phyloP scores from a whole-genome alignment of 768 basidiomycete genomes.

The Hypsizygus marmoreus region DNA sequence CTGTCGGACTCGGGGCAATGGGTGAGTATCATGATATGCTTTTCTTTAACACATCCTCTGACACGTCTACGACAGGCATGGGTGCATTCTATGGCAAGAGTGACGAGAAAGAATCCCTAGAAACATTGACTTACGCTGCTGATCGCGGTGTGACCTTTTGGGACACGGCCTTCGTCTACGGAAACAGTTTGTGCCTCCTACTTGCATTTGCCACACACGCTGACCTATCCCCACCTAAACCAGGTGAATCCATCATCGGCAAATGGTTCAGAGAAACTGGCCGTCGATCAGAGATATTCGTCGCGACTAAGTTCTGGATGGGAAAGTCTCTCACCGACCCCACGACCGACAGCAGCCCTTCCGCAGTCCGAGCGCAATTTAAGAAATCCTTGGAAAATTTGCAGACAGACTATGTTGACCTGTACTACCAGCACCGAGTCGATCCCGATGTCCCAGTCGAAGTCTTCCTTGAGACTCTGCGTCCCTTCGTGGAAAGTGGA shows the following conservation, averaged over 20 bases:
- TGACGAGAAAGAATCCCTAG: constrained; percentile 17
- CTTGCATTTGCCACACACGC: too few species aligned
- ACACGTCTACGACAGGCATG: constrained; percentile 11
- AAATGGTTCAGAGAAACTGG: constrained; percentile 51
- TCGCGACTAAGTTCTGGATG: constrained; percentile 54
- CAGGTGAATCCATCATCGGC: constrained; percentile 12
- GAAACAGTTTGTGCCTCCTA: constrained; percentile 41
- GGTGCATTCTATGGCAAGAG: constrained; percentile 21
- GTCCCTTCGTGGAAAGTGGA: constrained; percentile 13
- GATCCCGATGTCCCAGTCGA: constrained; percentile 51
- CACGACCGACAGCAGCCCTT: constrained; percentile 2
- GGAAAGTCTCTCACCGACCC: too few species aligned
- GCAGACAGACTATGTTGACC: constrained; percentile 2
- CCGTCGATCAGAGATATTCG: constrained; percentile 54
- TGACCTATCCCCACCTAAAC: too few species aligned
- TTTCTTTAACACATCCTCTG: not conserved
- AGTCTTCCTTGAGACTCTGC: constrained; percentile 23
- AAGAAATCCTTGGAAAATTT: not conserved
- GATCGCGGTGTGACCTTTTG: constrained; percentile 37
- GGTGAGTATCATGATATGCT: constrained; percentile 12
- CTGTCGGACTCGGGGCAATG: constrained; percentile 29
- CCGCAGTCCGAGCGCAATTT: constrained; percentile 2
- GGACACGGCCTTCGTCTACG: constrained; percentile 53
- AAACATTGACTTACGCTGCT: constrained; percentile 22
- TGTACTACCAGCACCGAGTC: constrained; percentile 27